Evolutionary conservation across 805 yeast species (phyloP), one percentile per base, ranked within the genome.

Genomic region (Grigorovia humatica): DNA sequence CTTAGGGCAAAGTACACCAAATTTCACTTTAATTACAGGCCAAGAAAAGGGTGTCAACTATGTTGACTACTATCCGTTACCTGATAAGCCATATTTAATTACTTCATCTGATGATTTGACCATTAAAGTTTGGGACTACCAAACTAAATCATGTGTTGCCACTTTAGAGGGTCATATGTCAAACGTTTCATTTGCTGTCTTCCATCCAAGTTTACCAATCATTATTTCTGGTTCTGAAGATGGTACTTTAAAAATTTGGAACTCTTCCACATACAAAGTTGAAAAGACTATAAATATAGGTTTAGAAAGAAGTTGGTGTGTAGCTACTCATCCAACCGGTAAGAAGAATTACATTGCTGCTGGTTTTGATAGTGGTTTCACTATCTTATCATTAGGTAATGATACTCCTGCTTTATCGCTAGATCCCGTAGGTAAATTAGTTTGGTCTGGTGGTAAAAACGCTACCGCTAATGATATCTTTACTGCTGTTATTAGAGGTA

Each of bases 161-260:
- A 85, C 95, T 29, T 75, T 93, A 60, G 95, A 85, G 65, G 99
- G 97, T 40, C 99, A 93, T 66, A 75, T 88, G 59, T 80, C 95
- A 46, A 93, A 93, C 67, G 99, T 93, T 44, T 88, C 96, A 29
- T 93, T 89, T 73, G 99, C 99, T 8, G 81, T 90, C 40, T 93
- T 90, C 83, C 99, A 93, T 69, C 96, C 96, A n/a, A 95, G 91
- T 63, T 76, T 93, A 63, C 99, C 99, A 20, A 73, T 91, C 57
- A 90, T 93, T 57, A 78, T 93, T 47, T 88, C 97, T 3, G 99
- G 99, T 58, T 85, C 96, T 49, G 99, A 93, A 71, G 99, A 93
- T 71, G 88, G 95, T 50, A 84, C 96, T 9, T 76, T 93, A 59
- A 88, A 90, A 66, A 78, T 93, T 62, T 93, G 99, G 99, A 91